A percentile compares a stretch with the other conserved stretches of the same genome.
Conservation (phyloP, 2,329 filamentous ascomycete species). For the Teratosphaeria epicoccoides region DNA sequence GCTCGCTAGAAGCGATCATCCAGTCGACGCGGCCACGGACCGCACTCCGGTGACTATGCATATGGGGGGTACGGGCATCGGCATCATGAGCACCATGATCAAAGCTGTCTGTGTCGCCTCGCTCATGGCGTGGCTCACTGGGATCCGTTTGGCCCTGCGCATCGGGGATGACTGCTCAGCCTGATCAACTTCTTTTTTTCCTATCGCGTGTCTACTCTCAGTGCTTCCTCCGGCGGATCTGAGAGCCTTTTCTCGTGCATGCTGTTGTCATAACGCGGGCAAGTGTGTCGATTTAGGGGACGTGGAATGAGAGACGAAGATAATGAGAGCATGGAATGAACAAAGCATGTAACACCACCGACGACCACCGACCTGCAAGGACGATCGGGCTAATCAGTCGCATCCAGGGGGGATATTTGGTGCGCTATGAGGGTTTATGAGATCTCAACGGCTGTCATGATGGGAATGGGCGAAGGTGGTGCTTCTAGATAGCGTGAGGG, state of each 20-base stretch:
- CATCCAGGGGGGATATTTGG: background rate
- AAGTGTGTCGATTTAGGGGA: background rate
- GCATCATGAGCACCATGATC: background rate
- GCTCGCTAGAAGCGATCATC: slow-evolving; percentile 5
- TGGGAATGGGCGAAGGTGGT: background rate
- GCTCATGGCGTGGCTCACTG: slow-evolving; percentile 8
- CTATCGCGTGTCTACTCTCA: background rate
- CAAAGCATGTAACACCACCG: slow-evolving; percentile 1
- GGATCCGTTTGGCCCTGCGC: slow-evolving; percentile 9
- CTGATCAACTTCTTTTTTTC: background rate
- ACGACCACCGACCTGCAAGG: background rate
- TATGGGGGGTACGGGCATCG: background rate
- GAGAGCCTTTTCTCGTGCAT: background rate
- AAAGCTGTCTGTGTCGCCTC: background rate
- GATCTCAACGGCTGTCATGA: background rate
- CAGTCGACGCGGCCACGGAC: background rate
- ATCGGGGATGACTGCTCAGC: slow-evolving; percentile 2
- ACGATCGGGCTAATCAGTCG: background rate
- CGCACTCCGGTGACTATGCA: background rate
- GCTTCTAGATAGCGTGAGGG: background rate
- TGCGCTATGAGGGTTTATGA: background rate
- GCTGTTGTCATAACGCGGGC: background rate
- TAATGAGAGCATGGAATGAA: background rate
- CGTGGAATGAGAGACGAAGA: background rate
- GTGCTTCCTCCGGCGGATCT: background rate